These are phyloP conservation scores for Alternaria burnsii DNA, from an alignment of 2,329 filamentous ascomycete species.

Conservation along the genomic window DNA sequence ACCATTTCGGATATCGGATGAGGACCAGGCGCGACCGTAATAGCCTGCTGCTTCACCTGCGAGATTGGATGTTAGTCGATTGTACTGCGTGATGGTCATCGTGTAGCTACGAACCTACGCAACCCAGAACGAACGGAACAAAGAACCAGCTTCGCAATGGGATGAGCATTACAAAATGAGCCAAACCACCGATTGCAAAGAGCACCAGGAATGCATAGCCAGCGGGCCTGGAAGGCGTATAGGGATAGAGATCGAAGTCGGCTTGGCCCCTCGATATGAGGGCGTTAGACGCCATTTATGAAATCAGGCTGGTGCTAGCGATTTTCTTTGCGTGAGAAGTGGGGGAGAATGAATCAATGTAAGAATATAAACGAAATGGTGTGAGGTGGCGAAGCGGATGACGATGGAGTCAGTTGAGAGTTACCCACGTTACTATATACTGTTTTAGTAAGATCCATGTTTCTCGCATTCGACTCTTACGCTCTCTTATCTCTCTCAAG, in stretches of 20 bases:
- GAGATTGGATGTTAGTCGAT: background rate
- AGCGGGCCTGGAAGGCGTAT: constrained; percentile 22
- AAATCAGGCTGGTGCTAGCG: background rate
- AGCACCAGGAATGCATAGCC: constrained; percentile 25
- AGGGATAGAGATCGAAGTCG: constrained; percentile 29
- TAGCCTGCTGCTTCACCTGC: constrained; percentile 32
- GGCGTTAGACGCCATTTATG: background rate
- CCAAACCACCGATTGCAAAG: constrained; percentile 19
- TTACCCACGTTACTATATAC: background rate
- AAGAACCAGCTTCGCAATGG: constrained; percentile 55
- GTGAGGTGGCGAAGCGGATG: background rate
- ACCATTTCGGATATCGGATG: constrained; percentile 22
- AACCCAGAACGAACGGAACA: constrained; percentile 62
- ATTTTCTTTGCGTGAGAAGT: background rate
- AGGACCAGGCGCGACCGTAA: constrained; percentile 24
- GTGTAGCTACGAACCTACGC: constrained; percentile 53
- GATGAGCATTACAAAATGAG: constrained; percentile 19
- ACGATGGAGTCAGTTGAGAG: background rate
- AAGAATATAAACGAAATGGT: background rate
- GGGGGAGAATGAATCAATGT: background rate
- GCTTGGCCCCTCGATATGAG: constrained; percentile 14
- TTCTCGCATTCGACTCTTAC: constrained; percentile 1
- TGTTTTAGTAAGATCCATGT: background rate
- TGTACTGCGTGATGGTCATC: background rate
- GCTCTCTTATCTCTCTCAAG: constrained; percentile 3